A percentile compares a stretch with the other conserved stretches of the same genome.
Conservation (phyloP, 2,329 filamentous ascomycete species). For the Ceratocystiopsis minuta region DNA sequence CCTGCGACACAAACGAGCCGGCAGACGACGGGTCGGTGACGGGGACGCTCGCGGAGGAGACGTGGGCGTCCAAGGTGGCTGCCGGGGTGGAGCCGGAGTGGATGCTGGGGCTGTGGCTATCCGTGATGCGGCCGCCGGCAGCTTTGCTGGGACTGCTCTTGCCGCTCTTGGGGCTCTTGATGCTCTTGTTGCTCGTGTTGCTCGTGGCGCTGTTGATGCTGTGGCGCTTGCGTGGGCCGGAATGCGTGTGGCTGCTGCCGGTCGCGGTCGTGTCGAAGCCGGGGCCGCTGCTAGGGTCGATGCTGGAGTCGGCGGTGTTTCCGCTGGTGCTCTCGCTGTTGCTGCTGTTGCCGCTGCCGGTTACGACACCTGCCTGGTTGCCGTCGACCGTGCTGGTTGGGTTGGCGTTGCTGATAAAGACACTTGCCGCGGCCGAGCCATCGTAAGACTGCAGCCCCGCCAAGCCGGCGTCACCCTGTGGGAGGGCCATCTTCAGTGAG, state of each 20-base stretch:
- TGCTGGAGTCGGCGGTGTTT: neutral
- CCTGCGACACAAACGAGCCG: neutral
- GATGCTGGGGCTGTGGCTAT: constrained; percentile 1
- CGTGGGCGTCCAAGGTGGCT: constrained; percentile 4
- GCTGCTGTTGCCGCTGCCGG: neutral
- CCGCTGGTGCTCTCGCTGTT: neutral
- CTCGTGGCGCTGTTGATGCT: constrained; percentile 1
- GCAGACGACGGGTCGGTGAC: constrained; percentile 3
- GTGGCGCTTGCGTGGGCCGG: too few species aligned
- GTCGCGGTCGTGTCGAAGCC: neutral
- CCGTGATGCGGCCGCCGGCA: too few species aligned
- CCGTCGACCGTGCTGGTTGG: too few species aligned
- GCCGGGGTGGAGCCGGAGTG: neutral
- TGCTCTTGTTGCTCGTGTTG: constrained; percentile 2
- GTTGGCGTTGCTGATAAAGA: too few species aligned
- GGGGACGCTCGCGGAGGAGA: constrained; percentile 13
- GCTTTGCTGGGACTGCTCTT: neutral
- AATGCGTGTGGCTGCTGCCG: neutral
- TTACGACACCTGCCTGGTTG: too few species aligned
- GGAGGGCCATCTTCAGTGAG: too few species aligned
- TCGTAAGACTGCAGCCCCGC: constrained; percentile 9
- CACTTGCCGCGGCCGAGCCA: neutral
- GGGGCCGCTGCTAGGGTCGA: too few species aligned
- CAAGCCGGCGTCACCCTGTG: constrained; percentile 5
- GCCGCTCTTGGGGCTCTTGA: constrained; percentile 5